Base-by-base conservation (phyloP, 2,329 filamentous ascomycete genomes). In the Claviceps sp. region DNA sequence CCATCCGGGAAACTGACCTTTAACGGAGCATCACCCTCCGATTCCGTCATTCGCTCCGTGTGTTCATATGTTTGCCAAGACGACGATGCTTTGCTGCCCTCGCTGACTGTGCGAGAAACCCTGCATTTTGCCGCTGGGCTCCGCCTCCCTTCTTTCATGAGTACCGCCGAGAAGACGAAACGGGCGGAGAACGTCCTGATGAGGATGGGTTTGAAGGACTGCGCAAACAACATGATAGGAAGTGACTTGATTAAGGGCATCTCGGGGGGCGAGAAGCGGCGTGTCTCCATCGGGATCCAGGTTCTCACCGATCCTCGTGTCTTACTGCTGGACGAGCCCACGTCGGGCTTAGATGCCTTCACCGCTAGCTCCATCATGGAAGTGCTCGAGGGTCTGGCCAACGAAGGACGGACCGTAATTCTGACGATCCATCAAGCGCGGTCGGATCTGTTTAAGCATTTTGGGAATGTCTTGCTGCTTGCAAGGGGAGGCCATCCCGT, bases 11-110 rank as follows among this genome's bases (percentile, higher is more conserved):
- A 72, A 46, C 76, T 90, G 63, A 74, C 76, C 0, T 87, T 89
- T 62, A 89, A 90, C 58, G 81, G 78, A 0, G 78, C 84, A 1
- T 67, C 76, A 1, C 85, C 85, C 0, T 85, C 84, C 0, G 75
- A 81, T 49, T 76, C 79, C 0, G 85, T 89, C 3, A 74, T 89
- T 37, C 75, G 82, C 34, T 86, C 84, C 0, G 76, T 88, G 0
- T 85, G 82, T 43, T 88, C 85, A 0, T 89, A 87, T 55, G 85
- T 89, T 6, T 87, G 83, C 22, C 86, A 89, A 57, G 85, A 89
- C 54, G 86, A 89, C 52, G 84, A 89, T 58, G 85, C 84, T 1
- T 69, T 90, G 2, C 72, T 89, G 6, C 81, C 85, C 1, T 87
- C 82, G 0, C 70, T 89, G 20, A 89, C 86, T 0, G 86, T 90